Evolutionary conservation across 1,284 basidiomycete genomes (phyloP).

Genomic region (Pseudozyma thailandica): DNA sequence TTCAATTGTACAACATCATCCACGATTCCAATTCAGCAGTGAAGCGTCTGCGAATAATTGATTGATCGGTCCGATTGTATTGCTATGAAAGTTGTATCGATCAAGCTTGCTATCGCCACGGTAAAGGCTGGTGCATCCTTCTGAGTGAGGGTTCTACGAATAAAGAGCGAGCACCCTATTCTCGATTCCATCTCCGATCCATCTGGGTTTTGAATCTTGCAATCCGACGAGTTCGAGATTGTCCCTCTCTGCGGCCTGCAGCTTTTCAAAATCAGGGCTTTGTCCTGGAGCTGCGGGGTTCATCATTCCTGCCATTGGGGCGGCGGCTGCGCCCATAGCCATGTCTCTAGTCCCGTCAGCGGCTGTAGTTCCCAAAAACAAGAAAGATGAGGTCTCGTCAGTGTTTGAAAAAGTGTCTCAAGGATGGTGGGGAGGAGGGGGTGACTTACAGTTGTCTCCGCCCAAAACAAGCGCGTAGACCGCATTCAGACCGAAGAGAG

Average conservation of each 20-base stretch:
- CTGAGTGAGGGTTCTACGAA: constrained; percentile 11
- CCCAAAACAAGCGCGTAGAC: constrained; percentile 93
- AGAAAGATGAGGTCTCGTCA: neutral
- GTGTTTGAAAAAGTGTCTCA: neutral
- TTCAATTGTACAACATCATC: too few relatives aligned
- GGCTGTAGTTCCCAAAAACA: constrained; percentile 27
- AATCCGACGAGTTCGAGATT: constrained; percentile 88
- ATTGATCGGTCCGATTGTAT: too few relatives aligned
- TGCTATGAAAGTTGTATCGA: too few relatives aligned
- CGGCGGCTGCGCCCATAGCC: constrained; percentile 58
- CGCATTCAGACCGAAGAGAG: constrained; percentile 96
- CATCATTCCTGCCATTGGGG: constrained; percentile 35
- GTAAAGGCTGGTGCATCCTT: too few relatives aligned
- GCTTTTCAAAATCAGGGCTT: constrained; percentile 82
- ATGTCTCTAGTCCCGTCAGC: constrained; percentile 68
- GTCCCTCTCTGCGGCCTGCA: constrained; percentile 91
- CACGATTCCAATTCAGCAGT: too few relatives aligned
- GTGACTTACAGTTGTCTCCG: constrained; percentile 81
- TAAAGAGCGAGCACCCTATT: constrained; percentile 63
- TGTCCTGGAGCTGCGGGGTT: constrained; percentile 51
- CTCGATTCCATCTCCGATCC: constrained; percentile 67
- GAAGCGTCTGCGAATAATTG: too few relatives aligned
- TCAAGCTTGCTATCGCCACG: too few relatives aligned
- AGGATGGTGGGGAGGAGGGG: neutral
- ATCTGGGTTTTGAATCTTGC: constrained; percentile 45